Percentiles rank a stretch among this genome's conserved stretches.
Evolutionary conservation across 306 rosid species (phyloP).

Genomic region (Rosa chinensis): DNA sequence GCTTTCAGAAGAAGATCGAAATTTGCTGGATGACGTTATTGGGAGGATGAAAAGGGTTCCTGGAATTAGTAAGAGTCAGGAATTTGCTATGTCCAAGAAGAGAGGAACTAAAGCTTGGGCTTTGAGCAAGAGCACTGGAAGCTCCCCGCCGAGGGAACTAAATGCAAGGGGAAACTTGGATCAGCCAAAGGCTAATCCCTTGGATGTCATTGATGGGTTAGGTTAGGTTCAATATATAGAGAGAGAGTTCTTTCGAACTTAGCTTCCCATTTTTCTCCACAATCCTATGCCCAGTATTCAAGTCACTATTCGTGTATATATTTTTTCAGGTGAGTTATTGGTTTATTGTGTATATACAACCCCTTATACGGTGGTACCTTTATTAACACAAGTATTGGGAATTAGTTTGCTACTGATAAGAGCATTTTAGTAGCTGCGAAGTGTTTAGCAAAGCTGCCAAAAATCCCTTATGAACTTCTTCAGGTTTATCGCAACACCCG

Average conservation of each 20-base stretch:
- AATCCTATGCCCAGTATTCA: conserved; percentile 13
- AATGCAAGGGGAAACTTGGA: conserved; percentile 22
- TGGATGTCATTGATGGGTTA: conserved; percentile 68
- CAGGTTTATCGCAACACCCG: not conserved
- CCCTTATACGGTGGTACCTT: not conserved
- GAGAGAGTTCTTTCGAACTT: not conserved
- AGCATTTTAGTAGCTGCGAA: not conserved
- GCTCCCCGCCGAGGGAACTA: conserved; percentile 49
- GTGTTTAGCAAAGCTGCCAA: not conserved
- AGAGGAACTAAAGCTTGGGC: conserved; percentile 32
- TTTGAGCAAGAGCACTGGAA: conserved; percentile 54
- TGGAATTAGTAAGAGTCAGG: conserved; percentile 69
- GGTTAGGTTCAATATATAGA: conserved; percentile 27
- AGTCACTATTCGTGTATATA: conserved; percentile 7
- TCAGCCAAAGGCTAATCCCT: conserved; percentile 28
- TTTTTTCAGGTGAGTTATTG: conserved; percentile 10
- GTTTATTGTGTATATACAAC: conserved; percentile 16
- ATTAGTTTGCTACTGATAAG: not conserved
- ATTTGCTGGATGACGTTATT: conserved; percentile 56
- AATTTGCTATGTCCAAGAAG: conserved; percentile 38
- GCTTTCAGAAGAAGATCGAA: conserved; percentile 53
- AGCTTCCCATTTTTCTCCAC: conserved; percentile 2
- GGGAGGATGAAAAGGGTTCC: conserved; percentile 37
- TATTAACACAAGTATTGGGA: not conserved
- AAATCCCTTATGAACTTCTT: not conserved